Evolutionary conservation across 2,329 filamentous ascomycete species (phyloP).

Genomic region (Hymenoscyphus linearis): DNA sequence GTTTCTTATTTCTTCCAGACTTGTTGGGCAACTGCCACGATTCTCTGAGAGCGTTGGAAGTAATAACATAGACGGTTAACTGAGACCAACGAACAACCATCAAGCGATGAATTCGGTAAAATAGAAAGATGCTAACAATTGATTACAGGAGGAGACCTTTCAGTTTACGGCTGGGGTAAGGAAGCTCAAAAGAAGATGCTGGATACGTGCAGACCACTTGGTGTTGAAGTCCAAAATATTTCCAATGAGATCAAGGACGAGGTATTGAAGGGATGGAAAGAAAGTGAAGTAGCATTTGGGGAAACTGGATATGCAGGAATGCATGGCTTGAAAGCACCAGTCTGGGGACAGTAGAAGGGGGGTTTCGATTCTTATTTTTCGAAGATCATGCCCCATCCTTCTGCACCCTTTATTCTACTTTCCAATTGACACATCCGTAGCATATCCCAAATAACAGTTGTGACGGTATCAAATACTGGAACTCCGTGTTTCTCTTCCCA

Average conservation of each 20-base stretch:
- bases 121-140: no score
- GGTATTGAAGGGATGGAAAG: conserved; percentile 57
- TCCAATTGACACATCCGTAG: conserved; percentile 28
- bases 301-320: conserved; percentile 50
- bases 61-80: no score
- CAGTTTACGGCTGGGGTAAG: conserved; percentile 73
- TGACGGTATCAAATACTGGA: conserved; percentile 38
- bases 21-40: no score
- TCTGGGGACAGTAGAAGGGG: conserved; percentile 17
- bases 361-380: conserved; percentile 5
- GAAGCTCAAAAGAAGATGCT: conserved; percentile 63
- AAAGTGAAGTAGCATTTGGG: conserved; percentile 45
- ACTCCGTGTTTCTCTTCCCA: conserved; percentile 37
- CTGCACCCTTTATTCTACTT: conserved; percentile 28
- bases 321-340: conserved; percentile 52
- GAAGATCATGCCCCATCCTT: conserved; percentile 36
- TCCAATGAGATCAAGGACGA: conserved; percentile 37
- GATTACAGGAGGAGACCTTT: conserved; percentile 58
- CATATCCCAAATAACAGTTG: conserved; percentile 39
- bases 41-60: no score
- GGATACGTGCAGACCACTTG: conserved; percentile 66
- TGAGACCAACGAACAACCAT: no score
- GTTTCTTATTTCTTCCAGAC: no score
- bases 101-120: no score
- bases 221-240: conserved; percentile 67